Conservation (phyloP, 306 rosid species). For the Rosa multiflora region DNA sequence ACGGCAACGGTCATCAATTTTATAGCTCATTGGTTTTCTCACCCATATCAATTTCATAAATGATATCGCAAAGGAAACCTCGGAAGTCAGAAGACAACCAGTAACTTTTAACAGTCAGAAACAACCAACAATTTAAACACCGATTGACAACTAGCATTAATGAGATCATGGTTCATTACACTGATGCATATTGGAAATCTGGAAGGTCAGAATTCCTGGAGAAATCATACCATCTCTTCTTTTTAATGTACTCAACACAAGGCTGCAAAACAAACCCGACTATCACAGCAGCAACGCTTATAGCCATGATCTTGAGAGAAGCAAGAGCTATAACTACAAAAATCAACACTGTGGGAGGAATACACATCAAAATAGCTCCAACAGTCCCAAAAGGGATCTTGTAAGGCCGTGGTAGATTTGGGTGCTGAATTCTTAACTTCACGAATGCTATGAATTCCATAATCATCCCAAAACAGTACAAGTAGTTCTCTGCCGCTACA, state of each 20-base stretch:
- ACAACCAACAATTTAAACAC: background rate
- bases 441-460: constrained; percentile 66
- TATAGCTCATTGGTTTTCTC: background rate
- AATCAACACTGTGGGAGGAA: constrained; percentile 51
- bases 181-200: constrained; percentile 21
- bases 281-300: constrained; percentile 45
- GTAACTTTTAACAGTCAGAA: background rate
- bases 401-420: constrained; percentile 44
- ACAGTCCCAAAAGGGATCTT: constrained; percentile 50
- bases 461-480: constrained; percentile 72
- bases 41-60: constrained; percentile 4
- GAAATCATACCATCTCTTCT: constrained; percentile 53
- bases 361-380: constrained; percentile 57
- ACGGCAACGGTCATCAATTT: background rate
- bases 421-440: constrained; percentile 48
- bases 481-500: constrained; percentile 62
- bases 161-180: constrained; percentile 8
- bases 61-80: background rate
- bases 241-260: constrained; percentile 43
- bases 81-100: background rate
- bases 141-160: background rate
- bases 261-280: constrained; percentile 51
- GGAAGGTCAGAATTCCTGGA: constrained; percentile 38
- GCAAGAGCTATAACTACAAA: constrained; percentile 54
- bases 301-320: constrained; percentile 41